A percentile compares a stretch with the other conserved stretches of the same genome.
These are phyloP conservation scores for Capronia epimyces DNA, from an alignment of 2,329 filamentous ascomycete species.

Conservation along the genomic window DNA sequence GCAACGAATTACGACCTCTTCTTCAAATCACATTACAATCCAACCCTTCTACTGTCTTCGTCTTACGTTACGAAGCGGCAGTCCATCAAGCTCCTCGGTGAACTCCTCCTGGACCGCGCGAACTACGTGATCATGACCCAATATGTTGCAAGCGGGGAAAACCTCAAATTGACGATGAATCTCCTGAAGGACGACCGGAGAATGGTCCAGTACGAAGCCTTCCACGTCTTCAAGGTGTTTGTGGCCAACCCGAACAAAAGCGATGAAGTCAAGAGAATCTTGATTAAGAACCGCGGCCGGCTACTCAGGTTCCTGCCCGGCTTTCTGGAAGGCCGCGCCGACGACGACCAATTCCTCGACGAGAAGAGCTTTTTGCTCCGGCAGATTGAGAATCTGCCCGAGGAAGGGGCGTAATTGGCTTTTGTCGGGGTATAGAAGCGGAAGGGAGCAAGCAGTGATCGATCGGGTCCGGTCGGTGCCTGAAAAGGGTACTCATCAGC, in stretches of 20 bases:
- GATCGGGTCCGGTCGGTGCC: too few species aligned
- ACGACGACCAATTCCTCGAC: conserved; percentile 97
- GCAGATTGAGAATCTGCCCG: conserved; percentile 59
- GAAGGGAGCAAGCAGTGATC: too few species aligned
- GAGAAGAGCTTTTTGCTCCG: conserved; percentile 96
- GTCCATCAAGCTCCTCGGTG: conserved; percentile 93
- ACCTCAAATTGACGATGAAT: conserved; percentile 98
- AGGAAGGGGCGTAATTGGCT: conserved; percentile 13
- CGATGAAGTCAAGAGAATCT: conserved; percentile 87
- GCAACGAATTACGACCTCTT: conserved; percentile 87
- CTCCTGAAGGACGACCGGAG: conserved; percentile 88
- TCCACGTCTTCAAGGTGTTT: conserved; percentile 99
- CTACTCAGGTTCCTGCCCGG: conserved; percentile 81
- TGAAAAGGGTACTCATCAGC: too few species aligned
- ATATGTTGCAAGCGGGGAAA: conserved; percentile 91
- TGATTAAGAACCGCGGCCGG: conserved; percentile 93
- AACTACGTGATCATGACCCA: conserved; percentile 98
- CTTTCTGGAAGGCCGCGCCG: conserved; percentile 89
- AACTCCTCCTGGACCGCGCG: conserved; percentile 86
- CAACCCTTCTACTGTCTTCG: conserved; percentile 78
- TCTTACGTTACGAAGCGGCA: conserved; percentile 98
- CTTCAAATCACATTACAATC: conserved; percentile 68
- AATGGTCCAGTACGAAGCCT: conserved; percentile 99
- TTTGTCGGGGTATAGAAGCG: too few species aligned
- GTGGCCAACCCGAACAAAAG: conserved; percentile 98